Evolutionary conservation across 2,329 filamentous ascomycete species (phyloP).

Genomic region (Colletotrichum sp.): DNA sequence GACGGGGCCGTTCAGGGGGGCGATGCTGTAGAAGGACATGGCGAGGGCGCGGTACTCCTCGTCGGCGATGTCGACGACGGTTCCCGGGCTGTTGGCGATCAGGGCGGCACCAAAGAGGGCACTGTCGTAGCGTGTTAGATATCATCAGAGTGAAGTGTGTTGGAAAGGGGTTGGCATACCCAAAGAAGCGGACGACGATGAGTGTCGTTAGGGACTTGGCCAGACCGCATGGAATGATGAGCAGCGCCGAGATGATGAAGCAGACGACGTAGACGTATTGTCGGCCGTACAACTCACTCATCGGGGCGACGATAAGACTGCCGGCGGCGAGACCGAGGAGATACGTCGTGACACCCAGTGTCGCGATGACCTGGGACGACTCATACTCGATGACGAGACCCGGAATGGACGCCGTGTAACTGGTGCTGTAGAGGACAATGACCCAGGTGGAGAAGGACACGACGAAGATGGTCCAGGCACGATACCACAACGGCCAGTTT

Average conservation of each 20-base stretch:
- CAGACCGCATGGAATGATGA: slow-evolving; percentile 75
- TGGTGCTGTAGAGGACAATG: slow-evolving; percentile 76
- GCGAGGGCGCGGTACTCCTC: slow-evolving; percentile 82
- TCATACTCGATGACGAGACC: slow-evolving; percentile 72
- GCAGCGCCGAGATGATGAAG: slow-evolving; percentile 65
- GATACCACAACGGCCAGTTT: slow-evolving; percentile 65
- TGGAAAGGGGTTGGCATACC: slow-evolving; percentile 44
- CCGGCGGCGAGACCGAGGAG: slow-evolving; percentile 76
- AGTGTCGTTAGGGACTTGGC: slow-evolving; percentile 71
- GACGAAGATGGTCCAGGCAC: slow-evolving; percentile 46
- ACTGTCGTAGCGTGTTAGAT: neutral
- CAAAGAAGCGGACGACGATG: slow-evolving; percentile 76
- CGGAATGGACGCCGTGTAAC: slow-evolving; percentile 74
- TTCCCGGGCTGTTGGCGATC: slow-evolving; percentile 83
- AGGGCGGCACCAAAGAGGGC: slow-evolving; percentile 74
- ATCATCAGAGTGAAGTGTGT: neutral
- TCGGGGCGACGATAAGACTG: slow-evolving; percentile 73
- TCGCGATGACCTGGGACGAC: slow-evolving; percentile 63
- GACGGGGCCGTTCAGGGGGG: slow-evolving; percentile 78
- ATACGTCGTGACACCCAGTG: slow-evolving; percentile 80
- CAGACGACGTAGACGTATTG: slow-evolving; percentile 72
- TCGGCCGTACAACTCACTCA: slow-evolving; percentile 73
- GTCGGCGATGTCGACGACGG: slow-evolving; percentile 80
- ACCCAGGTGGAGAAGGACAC: slow-evolving; percentile 52
- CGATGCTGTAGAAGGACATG: slow-evolving; percentile 83